Base-by-base conservation (phyloP, 192 early-diverging fungal species). In the Spizellomyces punctatus region DNA sequence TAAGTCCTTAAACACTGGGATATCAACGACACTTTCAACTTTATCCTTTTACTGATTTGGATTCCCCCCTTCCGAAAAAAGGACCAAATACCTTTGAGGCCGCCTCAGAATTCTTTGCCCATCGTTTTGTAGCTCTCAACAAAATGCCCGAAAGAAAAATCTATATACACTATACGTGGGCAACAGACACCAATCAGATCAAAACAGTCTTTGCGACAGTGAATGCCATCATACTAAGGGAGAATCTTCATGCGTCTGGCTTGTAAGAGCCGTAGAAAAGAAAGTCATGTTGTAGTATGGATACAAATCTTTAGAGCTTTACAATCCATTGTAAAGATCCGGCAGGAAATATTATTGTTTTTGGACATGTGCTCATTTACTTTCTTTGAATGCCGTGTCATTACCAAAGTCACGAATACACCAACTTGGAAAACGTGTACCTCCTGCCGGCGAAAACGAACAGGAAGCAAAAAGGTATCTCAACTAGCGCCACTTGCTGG, bases 111-210 rank as follows among this genome's bases (percentile, higher is more conserved):
- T 85, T 81, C 65, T 82, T 85, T 64, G 77, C 80, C 9, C 73
- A 78, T 10, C 50, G 76, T 41, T 85, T 85, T 75, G 47, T 73
- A 43, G 62, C 66, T 10, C 65, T 85, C 22, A 85, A 85, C 75
- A 69, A 77, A 57, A 71, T 52, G 67, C 68, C 76, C 44, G 73
- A 76, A 21, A 83, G 82, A 63, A 83, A 80, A 62, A 78, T 87
- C 41, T 87, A 88, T 72, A 76, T 82, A 49, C 87, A 88, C 72
- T 85, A 83, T 59, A 88, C 87, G 21, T 88, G 83, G 64, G 87
- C 87, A 5, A 88, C 87, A 21, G 87, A 88, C 73, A 88, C 87
- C 10, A 79, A 65, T 43, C 83, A 88, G 65, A 80, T 88, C 60
- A 74, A 77, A 66, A 82, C 79, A 50, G 84, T 86, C 42, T 73